Evolutionary conservation across 331 rosid genomes (phyloP).

Genomic region (Rosa hybrid): DNA sequence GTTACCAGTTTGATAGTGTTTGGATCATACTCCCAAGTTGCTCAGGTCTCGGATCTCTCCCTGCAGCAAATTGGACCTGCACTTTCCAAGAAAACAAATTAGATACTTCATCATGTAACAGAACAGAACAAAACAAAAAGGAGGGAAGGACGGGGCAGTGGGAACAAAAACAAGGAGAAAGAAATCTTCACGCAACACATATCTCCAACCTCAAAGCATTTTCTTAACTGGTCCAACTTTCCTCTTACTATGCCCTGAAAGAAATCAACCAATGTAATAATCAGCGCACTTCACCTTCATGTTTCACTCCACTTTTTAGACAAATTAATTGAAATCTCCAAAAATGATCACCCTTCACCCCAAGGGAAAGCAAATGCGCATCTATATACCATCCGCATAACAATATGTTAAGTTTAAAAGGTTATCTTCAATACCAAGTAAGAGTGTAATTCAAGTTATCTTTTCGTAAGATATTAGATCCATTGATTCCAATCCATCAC

Average conservation of each 20-base stretch:
- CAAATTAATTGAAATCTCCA: neutral
- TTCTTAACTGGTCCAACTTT: constrained; percentile 84
- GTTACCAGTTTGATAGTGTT: constrained; percentile 87
- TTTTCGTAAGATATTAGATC: neutral
- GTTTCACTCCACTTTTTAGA: constrained; percentile 14
- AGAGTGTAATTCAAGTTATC: neutral
- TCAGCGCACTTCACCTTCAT: constrained; percentile 13
- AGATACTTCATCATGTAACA: neutral
- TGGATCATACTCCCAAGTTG: constrained; percentile 91
- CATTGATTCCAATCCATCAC: neutral
- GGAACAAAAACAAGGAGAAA: neutral
- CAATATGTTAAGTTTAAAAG: neutral
- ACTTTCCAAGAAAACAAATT: constrained; percentile 16
- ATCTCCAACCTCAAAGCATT: constrained; percentile 81
- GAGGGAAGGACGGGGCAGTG: neutral
- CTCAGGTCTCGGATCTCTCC: constrained; percentile 93
- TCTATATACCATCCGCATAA: neutral
- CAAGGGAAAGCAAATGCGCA: neutral
- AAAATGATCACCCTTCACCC: neutral
- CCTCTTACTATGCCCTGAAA: constrained; percentile 91
- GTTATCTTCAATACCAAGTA: neutral
- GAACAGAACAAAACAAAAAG: neutral
- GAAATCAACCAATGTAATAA: constrained; percentile 15
- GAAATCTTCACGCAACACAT: constrained; percentile 16
- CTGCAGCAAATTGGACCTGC: constrained; percentile 97